Base-by-base conservation (phyloP, 176 grass and related monocot species). In the Phragmites australis region DNA sequence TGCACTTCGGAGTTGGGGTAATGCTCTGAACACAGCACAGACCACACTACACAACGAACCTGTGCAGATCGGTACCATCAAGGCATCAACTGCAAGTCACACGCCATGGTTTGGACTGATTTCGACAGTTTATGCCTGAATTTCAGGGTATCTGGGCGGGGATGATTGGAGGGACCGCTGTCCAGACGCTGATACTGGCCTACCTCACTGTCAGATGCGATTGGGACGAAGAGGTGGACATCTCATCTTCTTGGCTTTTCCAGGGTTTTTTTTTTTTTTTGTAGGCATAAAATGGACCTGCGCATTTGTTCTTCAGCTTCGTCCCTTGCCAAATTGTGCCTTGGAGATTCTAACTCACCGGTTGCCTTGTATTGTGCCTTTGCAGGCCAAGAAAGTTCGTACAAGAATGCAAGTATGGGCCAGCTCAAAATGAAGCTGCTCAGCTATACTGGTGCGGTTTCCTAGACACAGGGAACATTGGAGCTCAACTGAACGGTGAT, bases 71-170 rank as follows among this genome's bases (percentile, higher is more conserved):
- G 39, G 60, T 7, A 11, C 11, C 8, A n/a, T 9, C 32, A 44
- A 16, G 58, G 6, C 40, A 22, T 47, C n/a, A 71, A 34, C 45
- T 74, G 65, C 2, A 32, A 37, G 3, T 6, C 10, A 9, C 49
- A 45, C 54, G 32, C 5, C 32, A 51, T 17, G 22, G 9, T 49
- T 77, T 27, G 65, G 5, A 18, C 26, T 21, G 18, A 53, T 74
- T 26, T 68, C 82, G 53, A 48, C 23, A 17, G 17, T 79, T 52
- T 9, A 50, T 14, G 54, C 10, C 42, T 58, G 44, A 23, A 80
- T 59, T 87, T 29, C 87, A 93, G 91, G 87, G 91, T 3, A 89
- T 93, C 48, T 93, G 91, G 91, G 76, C 79, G 2, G 87, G 91
- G 47, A 58, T 93, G 87, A 89, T 93, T 70, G 81, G 83, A 1